Percentiles rank a stretch among this genome's conserved stretches.
Conservation (phyloP, 805 yeast genomes). For the Candida ascalaphidarum region DNA sequence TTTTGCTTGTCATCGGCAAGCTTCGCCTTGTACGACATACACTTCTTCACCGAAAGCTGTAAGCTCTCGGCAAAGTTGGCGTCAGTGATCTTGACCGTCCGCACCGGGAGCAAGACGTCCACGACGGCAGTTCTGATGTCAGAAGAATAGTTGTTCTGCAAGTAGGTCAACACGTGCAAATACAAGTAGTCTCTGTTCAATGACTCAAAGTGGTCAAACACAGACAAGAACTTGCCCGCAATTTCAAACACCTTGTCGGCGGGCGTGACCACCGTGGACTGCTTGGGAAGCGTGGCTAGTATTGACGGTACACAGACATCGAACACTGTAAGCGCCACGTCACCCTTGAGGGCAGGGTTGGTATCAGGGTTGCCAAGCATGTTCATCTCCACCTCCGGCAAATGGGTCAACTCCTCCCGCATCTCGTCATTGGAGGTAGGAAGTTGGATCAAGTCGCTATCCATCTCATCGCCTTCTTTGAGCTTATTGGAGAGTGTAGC, state of each 20-base stretch:
- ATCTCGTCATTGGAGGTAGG: conserved; percentile 45
- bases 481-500: conserved; percentile 23
- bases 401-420: conserved; percentile 54
- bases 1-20: conserved; percentile 19
- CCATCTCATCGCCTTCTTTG: conserved; percentile 8
- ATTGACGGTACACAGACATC: conserved; percentile 26
- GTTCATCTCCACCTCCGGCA: conserved; percentile 83
- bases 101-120: conserved; percentile 61
- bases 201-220: conserved; percentile 64
- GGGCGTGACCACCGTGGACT: conserved; percentile 14
- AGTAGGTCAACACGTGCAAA: conserved; percentile 51
- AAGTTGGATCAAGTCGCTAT: conserved; percentile 32
- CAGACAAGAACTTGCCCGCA: conserved; percentile 33
- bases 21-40: conserved; percentile 49
- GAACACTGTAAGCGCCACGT: conserved; percentile 33
- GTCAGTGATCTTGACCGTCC: conserved; percentile 35
- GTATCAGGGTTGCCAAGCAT: conserved; percentile 82
- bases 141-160: conserved; percentile 34
- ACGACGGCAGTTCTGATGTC: conserved; percentile 34
- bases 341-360: conserved; percentile 60
- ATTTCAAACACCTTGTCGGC: conserved; percentile 34
- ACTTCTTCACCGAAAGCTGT: conserved; percentile 65
- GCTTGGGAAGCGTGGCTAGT: conserved; percentile 14
- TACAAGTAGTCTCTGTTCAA: conserved; percentile 63
- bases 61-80: conserved; percentile 48